A percentile compares a stretch with the other conserved stretches of the same genome.
Evolutionary conservation across 1,139 yeast species (phyloP).

Genomic region (Pneumocystis murina): DNA sequence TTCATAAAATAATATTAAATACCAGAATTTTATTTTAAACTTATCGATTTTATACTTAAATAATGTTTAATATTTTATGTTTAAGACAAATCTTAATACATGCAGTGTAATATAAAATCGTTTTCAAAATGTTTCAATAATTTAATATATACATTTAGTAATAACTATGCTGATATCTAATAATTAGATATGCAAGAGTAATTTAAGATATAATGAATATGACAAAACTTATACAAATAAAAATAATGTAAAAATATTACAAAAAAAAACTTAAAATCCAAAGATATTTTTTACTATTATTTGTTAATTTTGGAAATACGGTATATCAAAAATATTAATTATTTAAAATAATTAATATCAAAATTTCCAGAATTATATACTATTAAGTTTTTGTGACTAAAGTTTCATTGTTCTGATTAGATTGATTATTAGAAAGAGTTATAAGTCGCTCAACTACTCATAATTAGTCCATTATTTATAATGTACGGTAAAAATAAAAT

Average conservation of each 20-base stretch:
- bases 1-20: background rate
- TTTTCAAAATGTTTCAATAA: background rate
- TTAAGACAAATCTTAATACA: background rate
- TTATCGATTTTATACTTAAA: background rate
- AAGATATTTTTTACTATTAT: background rate
- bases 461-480: constrained; percentile 35
- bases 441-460: background rate
- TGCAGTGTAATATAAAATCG: background rate
- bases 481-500: background rate
- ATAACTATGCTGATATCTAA: background rate
- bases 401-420: background rate
- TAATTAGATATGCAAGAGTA: background rate
- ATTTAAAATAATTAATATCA: no score
- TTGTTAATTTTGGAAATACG: background rate
- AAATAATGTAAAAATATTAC: background rate
- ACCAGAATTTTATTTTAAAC: background rate
- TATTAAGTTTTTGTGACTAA: background rate
- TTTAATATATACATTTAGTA: background rate
- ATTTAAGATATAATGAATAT: background rate
- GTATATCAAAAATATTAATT: no score
- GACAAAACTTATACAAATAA: background rate
- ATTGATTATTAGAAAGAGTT: background rate
- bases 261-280: background rate
- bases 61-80: no score
- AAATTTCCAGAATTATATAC: no score